Evolutionary conservation across 2,329 filamentous ascomycete species (phyloP).

Genomic region (Nigrospora osmanthi): DNA sequence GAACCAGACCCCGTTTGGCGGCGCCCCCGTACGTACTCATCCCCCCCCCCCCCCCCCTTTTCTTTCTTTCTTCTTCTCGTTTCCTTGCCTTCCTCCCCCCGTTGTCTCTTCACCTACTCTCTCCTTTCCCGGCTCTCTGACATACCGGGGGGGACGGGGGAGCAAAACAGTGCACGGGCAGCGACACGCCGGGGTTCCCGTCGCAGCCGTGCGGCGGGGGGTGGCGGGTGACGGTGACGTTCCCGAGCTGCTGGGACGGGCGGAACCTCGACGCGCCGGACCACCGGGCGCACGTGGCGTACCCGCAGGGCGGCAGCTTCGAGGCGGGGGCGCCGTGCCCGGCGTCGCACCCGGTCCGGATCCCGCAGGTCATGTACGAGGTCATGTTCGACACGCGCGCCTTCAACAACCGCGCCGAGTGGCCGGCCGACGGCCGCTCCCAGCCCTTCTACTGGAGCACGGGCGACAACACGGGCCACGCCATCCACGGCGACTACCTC

Average conservation of each 20-base stretch:
- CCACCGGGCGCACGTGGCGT: slow-evolving; percentile 22
- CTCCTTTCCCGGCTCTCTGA: no score
- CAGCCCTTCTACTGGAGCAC: slow-evolving; percentile 21
- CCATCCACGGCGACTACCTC: no score
- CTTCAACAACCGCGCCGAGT: slow-evolving; percentile 23
- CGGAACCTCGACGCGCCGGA: slow-evolving; percentile 22
- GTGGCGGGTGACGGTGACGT: neutral
- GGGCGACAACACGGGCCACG: slow-evolving; percentile 25
- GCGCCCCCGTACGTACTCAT: slow-evolving; percentile 12
- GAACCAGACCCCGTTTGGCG: slow-evolving; percentile 21
- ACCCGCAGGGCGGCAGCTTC: slow-evolving; percentile 19
- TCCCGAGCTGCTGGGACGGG: slow-evolving; percentile 20
- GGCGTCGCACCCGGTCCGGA: slow-evolving; percentile 18
- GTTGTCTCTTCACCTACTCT: no score
- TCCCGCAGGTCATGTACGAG: slow-evolving; percentile 33
- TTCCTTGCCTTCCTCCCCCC: no score
- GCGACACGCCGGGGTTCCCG: slow-evolving; percentile 20
- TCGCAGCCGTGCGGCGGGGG: slow-evolving; percentile 6
- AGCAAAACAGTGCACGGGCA: slow-evolving; percentile 15
- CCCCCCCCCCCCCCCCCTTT: no score
- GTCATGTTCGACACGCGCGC: slow-evolving; percentile 29
- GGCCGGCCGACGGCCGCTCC: slow-evolving; percentile 24
- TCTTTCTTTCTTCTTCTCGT: no score
- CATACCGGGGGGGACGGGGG: no score
- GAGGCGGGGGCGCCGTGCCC: slow-evolving; percentile 19